Percentiles rank a stretch among this genome's conserved stretches.
Conservation (phyloP, 352 stramenopile genomes). For the Globisporangium polare region DNA sequence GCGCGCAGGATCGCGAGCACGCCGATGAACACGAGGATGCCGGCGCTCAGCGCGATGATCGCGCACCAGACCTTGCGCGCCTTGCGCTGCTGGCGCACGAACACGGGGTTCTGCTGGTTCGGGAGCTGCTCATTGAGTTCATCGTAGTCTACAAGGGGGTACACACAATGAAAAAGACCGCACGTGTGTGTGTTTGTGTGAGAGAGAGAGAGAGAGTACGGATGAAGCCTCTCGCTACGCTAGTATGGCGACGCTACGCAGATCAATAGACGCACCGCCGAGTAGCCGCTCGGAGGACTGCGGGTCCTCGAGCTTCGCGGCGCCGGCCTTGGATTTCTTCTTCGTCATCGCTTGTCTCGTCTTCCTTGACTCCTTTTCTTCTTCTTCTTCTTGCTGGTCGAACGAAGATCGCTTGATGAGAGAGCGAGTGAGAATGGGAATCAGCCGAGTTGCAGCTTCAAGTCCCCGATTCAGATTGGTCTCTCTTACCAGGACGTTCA, state of each 20-base stretch:
- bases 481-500: background rate
- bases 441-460: conserved; percentile 28
- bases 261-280: conserved; percentile 21
- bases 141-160: conserved; percentile 4
- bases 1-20: conserved; percentile 79
- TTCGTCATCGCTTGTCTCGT: conserved; percentile 46
- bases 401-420: conserved; percentile 13
- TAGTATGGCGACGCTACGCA: background rate
- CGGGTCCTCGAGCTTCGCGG: conserved; percentile 32
- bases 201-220: no score
- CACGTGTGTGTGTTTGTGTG: background rate
- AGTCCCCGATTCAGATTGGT: conserved; percentile 2
- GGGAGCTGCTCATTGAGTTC: conserved; percentile 23
- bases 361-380: conserved; percentile 35
- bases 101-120: conserved; percentile 30
- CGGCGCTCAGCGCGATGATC: conserved; percentile 71
- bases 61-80: conserved; percentile 76
- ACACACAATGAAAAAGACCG: background rate
- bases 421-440: no score
- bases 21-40: conserved; percentile 78
- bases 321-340: conserved; percentile 57
- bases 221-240: background rate
- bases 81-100: conserved; percentile 55
- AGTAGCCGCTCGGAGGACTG: conserved; percentile 50
- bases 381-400: conserved; percentile 10